Base-by-base conservation (phyloP, 805 yeast species). In the Metschnikowia shivogae region DNA sequence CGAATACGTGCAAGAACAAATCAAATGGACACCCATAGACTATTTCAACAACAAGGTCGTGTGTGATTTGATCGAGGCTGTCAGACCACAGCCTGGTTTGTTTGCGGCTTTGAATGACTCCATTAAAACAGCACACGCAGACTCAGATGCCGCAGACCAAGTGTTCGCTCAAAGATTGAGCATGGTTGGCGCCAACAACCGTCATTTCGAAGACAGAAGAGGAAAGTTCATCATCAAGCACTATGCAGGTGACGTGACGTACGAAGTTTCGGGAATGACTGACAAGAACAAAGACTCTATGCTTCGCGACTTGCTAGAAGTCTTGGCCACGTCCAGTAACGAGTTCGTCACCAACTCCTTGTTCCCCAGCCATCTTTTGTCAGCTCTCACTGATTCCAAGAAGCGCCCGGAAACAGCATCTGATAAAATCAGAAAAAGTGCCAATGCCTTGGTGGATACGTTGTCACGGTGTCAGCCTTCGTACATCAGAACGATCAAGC, bases 181-280 rank as follows among this genome's bases (percentile, higher is more conserved):
- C 55, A 76, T 87, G 81, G 86, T 93, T 47, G 75, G 74, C 7
- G 73, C 89, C 6, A 66, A 77, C 19, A 90, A 89, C 64, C 84
- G 87, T 20, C 95, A 93, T 64, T 89, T 93, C 61, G 97, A 90
- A 58, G 78, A 86, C 57, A 82, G 99, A 60, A 82, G 86, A 51
- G 78, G 83, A 29, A 92, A 93, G 64, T 93, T 93, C 55, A 71
- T 93, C 44, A 81, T 93, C 60, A 90, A 88, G 68, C 99, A 93
- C 68, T 93, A 93, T 70, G 99, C 99, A 19, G 99, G 99, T 61
- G 99, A 93, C 69, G 99, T 93, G 39, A 86, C 89, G 10, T 93
- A 93, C 61, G 96, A 90, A 51, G 82, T 90, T 43, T 70, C 74
- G 27, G 85, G 86, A 6, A 89, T 93, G 87, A 93, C 99, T 2